A percentile compares a stretch with the other conserved stretches of the same genome.
Conservation (phyloP, 2,329 filamentous ascomycete species). For the Claviceps paspali region DNA sequence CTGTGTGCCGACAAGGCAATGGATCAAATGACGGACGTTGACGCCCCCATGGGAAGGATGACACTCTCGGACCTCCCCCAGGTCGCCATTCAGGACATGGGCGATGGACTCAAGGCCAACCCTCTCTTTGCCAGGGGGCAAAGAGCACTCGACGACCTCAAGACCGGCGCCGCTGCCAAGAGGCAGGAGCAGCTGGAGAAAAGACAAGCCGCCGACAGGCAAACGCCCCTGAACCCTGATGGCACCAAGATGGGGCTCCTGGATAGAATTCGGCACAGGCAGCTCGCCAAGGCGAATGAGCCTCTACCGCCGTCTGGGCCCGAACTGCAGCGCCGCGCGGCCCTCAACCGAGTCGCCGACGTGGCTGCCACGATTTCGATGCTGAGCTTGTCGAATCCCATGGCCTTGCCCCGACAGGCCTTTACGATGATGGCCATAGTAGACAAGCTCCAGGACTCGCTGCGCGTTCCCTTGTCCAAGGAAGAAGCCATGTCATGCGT, state of each 20-base stretch:
- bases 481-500: conserved; percentile 37
- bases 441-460: conserved; percentile 52
- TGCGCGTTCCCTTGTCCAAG: conserved; percentile 36
- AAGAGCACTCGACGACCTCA: conserved; percentile 52
- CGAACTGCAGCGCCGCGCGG: conserved; percentile 45
- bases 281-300: conserved; percentile 41
- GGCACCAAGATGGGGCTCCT: conserved; percentile 50
- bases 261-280: conserved; percentile 61
- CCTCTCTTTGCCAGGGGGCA: conserved; percentile 51
- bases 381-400: conserved; percentile 38
- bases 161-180: conserved; percentile 40
- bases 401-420: conserved; percentile 39
- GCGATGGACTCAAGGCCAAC: conserved; percentile 27
- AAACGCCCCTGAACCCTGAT: conserved; percentile 23
- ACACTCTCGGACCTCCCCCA: conserved; percentile 35
- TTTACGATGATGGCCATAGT: conserved; percentile 50
- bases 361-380: conserved; percentile 53
- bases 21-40: conserved; percentile 17
- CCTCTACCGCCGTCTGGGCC: conserved; percentile 38
- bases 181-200: conserved; percentile 30
- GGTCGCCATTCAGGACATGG: conserved; percentile 19
- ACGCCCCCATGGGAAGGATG: conserved; percentile 32
- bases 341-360: conserved; percentile 53
- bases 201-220: conserved; percentile 13
- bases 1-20: conserved; percentile 25